Percentiles rank a stretch among this genome's conserved stretches.
phyloP scores from a whole-genome alignment of 495 filamentous ascomycete species.

The Trichoderma parareesei region DNA sequence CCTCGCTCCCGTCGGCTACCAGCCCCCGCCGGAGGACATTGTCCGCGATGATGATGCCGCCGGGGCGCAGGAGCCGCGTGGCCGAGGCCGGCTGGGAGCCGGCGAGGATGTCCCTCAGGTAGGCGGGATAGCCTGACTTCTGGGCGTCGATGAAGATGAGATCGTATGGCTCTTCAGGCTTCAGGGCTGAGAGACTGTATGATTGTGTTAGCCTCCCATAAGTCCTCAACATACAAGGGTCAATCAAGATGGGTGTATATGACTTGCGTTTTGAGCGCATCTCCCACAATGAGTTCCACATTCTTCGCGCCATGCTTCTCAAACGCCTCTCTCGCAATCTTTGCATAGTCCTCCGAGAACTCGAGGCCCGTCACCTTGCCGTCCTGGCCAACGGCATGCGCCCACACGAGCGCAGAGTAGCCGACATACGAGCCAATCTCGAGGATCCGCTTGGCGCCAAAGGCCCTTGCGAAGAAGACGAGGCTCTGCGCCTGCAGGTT shows the following conservation, averaged over 20 bases:
- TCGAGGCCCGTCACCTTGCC: conserved; percentile 32
- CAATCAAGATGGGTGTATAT: neutral
- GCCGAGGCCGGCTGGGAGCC: conserved; percentile 21
- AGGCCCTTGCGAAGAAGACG: conserved; percentile 22
- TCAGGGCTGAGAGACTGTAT: conserved; percentile 21
- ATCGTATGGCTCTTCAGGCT: conserved; percentile 28
- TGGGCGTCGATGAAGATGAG: conserved; percentile 34
- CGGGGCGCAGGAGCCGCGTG: conserved; percentile 24
- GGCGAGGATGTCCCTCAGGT: conserved; percentile 22
- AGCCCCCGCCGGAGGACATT: conserved; percentile 29
- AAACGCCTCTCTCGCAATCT: conserved; percentile 19
- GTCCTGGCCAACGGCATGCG: conserved; percentile 24
- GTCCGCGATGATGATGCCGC: conserved; percentile 29
- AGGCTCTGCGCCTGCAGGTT: conserved; percentile 24
- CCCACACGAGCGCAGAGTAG: conserved; percentile 28
- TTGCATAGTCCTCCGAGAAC: conserved; percentile 24
- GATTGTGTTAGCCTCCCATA: neutral
- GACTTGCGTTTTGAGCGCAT: conserved; percentile 28
- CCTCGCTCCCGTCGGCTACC: conserved; percentile 23
- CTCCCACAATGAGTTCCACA: conserved; percentile 26
- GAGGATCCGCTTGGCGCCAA: conserved; percentile 30
- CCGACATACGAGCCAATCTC: conserved; percentile 32
- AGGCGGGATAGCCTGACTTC: conserved; percentile 28
- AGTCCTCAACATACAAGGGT: neutral
- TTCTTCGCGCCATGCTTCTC: conserved; percentile 24